Base-by-base conservation (phyloP, 208 protist species). In the Perkinsela sp. region DNA sequence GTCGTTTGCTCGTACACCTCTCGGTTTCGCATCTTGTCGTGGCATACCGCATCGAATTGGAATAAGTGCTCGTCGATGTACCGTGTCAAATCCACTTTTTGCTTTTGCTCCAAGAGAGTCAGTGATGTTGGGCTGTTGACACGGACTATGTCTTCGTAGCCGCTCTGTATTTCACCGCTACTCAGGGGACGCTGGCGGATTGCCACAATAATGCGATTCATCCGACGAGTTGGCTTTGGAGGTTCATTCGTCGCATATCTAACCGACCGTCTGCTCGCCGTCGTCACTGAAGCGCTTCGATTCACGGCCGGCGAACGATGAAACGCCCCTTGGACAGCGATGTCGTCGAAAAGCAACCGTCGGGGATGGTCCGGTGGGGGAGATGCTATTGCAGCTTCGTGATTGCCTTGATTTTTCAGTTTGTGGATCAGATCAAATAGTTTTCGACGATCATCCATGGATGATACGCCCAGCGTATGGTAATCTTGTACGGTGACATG, bases 31-130 rank as follows among this genome's bases (percentile, higher is more conserved):
- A 72, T 70, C 68, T 75, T 78, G 48, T 95, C 89, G 66, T 82
- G 73, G 68, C 97, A 93, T 13, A 97, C 93, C 65, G 90, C 76
- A 75, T 98, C 95, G 73, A 94, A 98, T 13, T 78, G 80, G 73
- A 97, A 97, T 67, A 82, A 85, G 77, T 97, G 94, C 30, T 87
- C 76, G 68, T 97, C 93, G 29, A 90, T 95, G 77, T 95, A 96
- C 67, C 90, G 93, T 0, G 84, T 90, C 32, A 96, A 73, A 76
- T 97, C 94, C 68, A 97, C 90, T 76, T 94, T 93, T 30, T 91
- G 78, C 71, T 93, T 93, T 1, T 87, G 89, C 74, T 93, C 89
- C 71, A 90, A 85, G 22, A 94, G 84, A 30, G 89, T 77, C 48
- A 86, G 74, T 48, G 78, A 66, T 30, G 73, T 78, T 30, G 84